Conservation (phyloP, 495 filamentous ascomycete genomes). For the Penicillium tannophilum region DNA sequence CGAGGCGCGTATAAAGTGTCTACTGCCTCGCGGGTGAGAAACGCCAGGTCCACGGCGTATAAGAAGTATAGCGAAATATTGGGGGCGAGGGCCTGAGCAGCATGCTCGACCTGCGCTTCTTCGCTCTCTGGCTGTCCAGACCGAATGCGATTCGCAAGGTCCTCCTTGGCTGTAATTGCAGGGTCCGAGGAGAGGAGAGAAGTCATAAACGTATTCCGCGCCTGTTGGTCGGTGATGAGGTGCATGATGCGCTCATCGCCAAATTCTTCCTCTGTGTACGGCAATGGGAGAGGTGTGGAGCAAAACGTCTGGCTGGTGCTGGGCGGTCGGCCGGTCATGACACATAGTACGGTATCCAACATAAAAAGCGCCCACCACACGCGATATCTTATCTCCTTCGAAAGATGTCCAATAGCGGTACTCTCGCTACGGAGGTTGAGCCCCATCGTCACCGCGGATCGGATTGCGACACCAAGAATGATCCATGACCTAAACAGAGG, state of each 20-base stretch:
- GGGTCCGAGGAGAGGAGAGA: conserved; percentile 19
- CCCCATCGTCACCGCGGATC: conserved; percentile 60
- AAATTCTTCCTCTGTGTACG: conserved; percentile 56
- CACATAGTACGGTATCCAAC: conserved; percentile 57
- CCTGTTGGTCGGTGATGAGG: conserved; percentile 31
- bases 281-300: conserved; percentile 55
- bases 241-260: conserved; percentile 26
- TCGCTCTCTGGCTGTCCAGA: neutral
- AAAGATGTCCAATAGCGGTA: conserved; percentile 42
- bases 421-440: conserved; percentile 63
- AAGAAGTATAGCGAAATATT: conserved; percentile 28
- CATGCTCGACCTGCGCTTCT: neutral
- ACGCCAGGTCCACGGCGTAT: conserved; percentile 28
- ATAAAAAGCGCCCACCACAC: conserved; percentile 59
- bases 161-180: conserved; percentile 4
- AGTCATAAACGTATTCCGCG: conserved; percentile 25
- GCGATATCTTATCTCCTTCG: conserved; percentile 49
- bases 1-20: conserved; percentile 27
- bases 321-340: conserved; percentile 64
- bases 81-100: conserved; percentile 12
- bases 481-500: conserved; percentile 52
- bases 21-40: conserved; percentile 26
- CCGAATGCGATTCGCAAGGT: neutral
- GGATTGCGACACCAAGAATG: conserved; percentile 59
- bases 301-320: conserved; percentile 54